Conservation (phyloP, 768 basidiomycete species). For the Crassisporium funariophilum region DNA sequence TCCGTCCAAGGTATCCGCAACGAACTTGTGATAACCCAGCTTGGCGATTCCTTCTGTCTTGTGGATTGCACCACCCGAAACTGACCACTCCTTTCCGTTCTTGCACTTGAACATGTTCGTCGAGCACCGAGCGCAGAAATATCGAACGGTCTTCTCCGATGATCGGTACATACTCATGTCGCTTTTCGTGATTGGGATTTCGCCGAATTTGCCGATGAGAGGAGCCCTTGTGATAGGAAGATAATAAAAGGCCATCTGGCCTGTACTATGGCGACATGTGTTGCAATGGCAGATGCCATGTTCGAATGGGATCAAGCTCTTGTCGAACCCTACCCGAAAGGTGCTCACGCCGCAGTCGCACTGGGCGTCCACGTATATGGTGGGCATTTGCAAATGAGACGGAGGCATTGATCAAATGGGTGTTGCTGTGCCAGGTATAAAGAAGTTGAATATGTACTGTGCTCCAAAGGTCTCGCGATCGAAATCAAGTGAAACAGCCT, state of each 20-base stretch:
- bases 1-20: slow-evolving; percentile 24
- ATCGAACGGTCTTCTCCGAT: slow-evolving; percentile 13
- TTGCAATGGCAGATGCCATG: slow-evolving; percentile 29
- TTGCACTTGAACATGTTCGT: slow-evolving; percentile 16
- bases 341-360: background rate
- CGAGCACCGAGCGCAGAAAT: slow-evolving; percentile 21
- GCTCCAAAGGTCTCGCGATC: no score
- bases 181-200: slow-evolving; percentile 6
- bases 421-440: no score
- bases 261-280: slow-evolving; percentile 28
- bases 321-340: slow-evolving; percentile 25
- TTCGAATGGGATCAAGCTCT: slow-evolving; percentile 20
- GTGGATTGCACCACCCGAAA: slow-evolving; percentile 16
- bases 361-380: background rate
- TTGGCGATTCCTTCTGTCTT: slow-evolving; percentile 16
- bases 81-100: slow-evolving; percentile 7
- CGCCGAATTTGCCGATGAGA: background rate
- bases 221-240: slow-evolving; percentile 12
- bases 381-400: background rate
- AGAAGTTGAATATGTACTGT: no score
- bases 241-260: slow-evolving; percentile 20
- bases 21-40: slow-evolving; percentile 16
- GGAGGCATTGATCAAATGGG: background rate
- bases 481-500: no score
- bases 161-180: slow-evolving; percentile 15